Evolutionary conservation across 2,329 filamentous ascomycete genomes (phyloP), one percentile per base, ranked within the genome.

Genomic region (Colletotrichum simmondsii): DNA sequence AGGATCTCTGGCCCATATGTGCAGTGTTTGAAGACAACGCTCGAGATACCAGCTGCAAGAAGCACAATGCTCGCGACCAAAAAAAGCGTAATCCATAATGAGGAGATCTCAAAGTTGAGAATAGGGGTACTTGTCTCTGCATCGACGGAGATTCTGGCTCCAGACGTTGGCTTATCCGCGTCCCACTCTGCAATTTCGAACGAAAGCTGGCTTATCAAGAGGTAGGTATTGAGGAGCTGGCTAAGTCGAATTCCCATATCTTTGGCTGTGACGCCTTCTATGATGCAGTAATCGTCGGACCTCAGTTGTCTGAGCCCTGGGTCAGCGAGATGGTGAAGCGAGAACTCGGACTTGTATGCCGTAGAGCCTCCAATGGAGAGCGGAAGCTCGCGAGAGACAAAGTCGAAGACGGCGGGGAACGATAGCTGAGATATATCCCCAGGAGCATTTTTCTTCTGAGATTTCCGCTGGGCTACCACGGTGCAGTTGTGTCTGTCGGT

Each of bases 161-260:
- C 1, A 22, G 6, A 67, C 6, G 49, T 53, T 28, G 24, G 14
- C 16, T 35, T 35, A 11, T 53, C 19, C 24, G 53, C 35, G 2
- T n/a, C 42, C 14, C 28, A 24, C 52, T 11, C 19, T 30, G 49
- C 56, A 8, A 3, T 35, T 2, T n/a, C 37, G 37, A 42, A 59
- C 14, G 19, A 35, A 0, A 56, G 10, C 37, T 64, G 49, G 19
- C 32, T 63, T 0, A 69, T 28, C n/a, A 32, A 5, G 14, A 71
- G 1, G 16, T 71, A 67, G 0, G 63, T 67, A 22, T 71, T 67
- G 57, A 71, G 28, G 4, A 71, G 24, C 22, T 67, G 63, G 11
- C 46, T 32, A 0, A 67, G 22, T 3, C 63, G 63, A 0, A 35
- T 10, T 0, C 63, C 49, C 16, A 52, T 35, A 63, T 42, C 0